phyloP scores from a whole-genome alignment of 495 filamentous ascomycete genomes.

The Cenococcum geophilum region DNA sequence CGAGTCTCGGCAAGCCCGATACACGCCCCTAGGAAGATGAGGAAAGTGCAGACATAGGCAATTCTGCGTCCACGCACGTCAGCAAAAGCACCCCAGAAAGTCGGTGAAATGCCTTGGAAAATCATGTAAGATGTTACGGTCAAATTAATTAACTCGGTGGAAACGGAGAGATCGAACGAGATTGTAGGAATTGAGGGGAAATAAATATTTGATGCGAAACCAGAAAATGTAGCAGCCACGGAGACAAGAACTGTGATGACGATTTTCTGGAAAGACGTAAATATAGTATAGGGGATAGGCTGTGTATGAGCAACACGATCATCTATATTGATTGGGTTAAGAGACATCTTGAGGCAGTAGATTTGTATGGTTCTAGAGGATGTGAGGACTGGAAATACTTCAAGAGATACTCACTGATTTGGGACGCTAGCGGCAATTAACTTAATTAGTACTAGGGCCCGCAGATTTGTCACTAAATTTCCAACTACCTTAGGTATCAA shows the following conservation, averaged over 20 bases:
- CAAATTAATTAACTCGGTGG: slow-evolving; percentile 44
- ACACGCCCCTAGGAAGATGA: slow-evolving; percentile 46
- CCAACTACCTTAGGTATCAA: too few species aligned
- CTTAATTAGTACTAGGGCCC: too few species aligned
- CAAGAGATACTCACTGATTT: too few species aligned
- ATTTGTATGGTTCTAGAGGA: too few species aligned
- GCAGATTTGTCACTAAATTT: too few species aligned
- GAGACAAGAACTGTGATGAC: neutral
- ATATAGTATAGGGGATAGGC: neutral
- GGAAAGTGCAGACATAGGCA: slow-evolving; percentile 44
- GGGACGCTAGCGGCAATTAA: too few species aligned
- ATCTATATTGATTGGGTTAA: too few species aligned
- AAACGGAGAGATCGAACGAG: slow-evolving; percentile 41
- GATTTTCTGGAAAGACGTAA: neutral
- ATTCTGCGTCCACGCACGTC: slow-evolving; percentile 47
- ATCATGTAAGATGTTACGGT: slow-evolving; percentile 51
- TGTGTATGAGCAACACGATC: too few species aligned
- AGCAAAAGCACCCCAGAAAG: slow-evolving; percentile 47
- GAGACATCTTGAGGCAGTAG: too few species aligned
- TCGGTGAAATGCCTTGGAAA: slow-evolving; percentile 49
- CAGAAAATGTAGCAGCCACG: neutral
- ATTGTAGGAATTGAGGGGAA: slow-evolving; percentile 45
- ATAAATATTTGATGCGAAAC: slow-evolving; percentile 17
- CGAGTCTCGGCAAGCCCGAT: slow-evolving; percentile 45
- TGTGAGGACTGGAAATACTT: too few species aligned